Percentiles rank a stretch among this genome's conserved stretches.
Evolutionary conservation across 2,329 filamentous ascomycete genomes (phyloP).

Genomic region (Periconia sp.): DNA sequence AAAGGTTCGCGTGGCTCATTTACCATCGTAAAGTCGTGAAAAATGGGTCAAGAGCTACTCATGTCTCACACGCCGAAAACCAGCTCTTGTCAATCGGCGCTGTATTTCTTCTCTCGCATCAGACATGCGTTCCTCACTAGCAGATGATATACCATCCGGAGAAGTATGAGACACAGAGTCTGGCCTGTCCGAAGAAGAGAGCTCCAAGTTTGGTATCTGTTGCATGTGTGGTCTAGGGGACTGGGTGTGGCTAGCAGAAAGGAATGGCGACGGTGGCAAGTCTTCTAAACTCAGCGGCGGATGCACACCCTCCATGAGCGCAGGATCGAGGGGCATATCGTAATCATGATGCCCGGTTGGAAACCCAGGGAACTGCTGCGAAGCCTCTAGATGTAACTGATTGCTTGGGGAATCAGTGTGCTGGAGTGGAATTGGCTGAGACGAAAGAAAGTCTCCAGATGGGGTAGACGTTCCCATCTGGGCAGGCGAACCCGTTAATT

Average conservation of each 20-base stretch:
- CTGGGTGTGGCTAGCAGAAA: constrained; percentile 22
- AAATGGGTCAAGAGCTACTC: neutral
- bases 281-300: constrained; percentile 22
- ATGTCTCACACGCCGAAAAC: neutral
- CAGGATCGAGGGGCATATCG: constrained; percentile 62
- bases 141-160: constrained; percentile 5
- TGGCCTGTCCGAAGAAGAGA: constrained; percentile 5
- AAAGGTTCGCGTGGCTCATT: too few relatives aligned
- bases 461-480: constrained; percentile 1
- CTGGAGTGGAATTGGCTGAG: constrained; percentile 12
- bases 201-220: constrained; percentile 13
- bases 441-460: constrained; percentile 1
- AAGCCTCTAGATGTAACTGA: constrained; percentile 31
- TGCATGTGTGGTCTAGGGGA: constrained; percentile 2
- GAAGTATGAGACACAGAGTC: constrained; percentile 3
- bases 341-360: constrained; percentile 47
- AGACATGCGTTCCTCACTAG: constrained; percentile 11
- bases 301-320: constrained; percentile 55
- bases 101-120: constrained; percentile 27
- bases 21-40: neutral
- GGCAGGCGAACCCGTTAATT: neutral
- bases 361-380: constrained; percentile 34
- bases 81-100: constrained; percentile 17
- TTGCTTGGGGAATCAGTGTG: constrained; percentile 27
- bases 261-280: constrained; percentile 39